phyloP scores from a whole-genome alignment of 768 basidiomycete genomes.

The Amanita polypyramis region DNA sequence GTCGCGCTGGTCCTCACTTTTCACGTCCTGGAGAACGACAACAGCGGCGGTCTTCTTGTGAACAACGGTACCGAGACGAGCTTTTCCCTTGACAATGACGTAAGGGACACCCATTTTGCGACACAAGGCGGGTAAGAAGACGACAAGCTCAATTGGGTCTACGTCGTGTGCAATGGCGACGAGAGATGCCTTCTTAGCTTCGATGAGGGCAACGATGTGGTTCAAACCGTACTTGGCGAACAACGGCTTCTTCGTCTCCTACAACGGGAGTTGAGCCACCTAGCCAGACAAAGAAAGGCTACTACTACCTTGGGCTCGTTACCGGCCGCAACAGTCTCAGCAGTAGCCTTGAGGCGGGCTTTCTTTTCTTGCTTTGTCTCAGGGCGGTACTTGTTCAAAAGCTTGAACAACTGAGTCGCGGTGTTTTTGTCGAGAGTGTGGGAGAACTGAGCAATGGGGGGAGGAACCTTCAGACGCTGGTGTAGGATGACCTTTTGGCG shows the following conservation, averaged over 20 bases:
- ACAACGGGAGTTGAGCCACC: too few relatives aligned
- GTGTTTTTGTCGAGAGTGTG: conserved; percentile 99
- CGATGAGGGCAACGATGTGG: conserved; percentile 90
- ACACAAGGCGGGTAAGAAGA: conserved; percentile 97
- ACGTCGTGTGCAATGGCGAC: conserved; percentile 97
- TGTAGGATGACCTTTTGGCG: conserved; percentile 97
- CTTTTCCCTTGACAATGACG: conserved; percentile 97
- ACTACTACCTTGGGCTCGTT: conserved; percentile 50
- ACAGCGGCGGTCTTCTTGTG: conserved; percentile 98
- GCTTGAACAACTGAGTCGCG: conserved; percentile 94
- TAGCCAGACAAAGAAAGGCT: too few relatives aligned
- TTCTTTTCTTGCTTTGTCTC: conserved; percentile 98
- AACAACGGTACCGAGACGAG: conserved; percentile 93
- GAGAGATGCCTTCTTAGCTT: conserved; percentile 95
- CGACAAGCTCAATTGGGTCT: conserved; percentile 97
- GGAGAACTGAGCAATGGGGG: conserved; percentile 96
- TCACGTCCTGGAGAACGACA: conserved; percentile 86
- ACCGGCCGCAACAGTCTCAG: conserved; percentile 70
- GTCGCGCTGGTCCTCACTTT: conserved; percentile 88
- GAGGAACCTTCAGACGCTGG: conserved; percentile 97
- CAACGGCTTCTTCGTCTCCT: conserved; percentile 90
- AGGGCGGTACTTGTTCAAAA: conserved; percentile 94
- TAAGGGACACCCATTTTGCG: conserved; percentile 99
- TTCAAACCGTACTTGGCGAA: conserved; percentile 96
- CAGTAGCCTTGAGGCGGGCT: conserved; percentile 72